Evolutionary conservation across 345 rosid genomes (phyloP), one percentile per base, ranked within the genome.

Genomic region (Brassica incana): DNA sequence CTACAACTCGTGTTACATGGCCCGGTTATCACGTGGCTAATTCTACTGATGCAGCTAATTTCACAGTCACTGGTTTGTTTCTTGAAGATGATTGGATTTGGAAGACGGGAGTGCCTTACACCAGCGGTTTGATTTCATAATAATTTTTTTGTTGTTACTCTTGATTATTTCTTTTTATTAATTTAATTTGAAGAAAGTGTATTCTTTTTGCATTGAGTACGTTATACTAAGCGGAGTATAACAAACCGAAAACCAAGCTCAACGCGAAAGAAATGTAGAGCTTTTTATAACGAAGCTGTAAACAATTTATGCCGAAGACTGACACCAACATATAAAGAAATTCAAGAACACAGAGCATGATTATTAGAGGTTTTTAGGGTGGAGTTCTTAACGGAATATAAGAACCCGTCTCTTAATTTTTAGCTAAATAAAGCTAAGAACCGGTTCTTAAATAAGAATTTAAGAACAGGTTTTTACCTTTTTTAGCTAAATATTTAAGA

Each of bases 81-180:
- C 2, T 84, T 3, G 97, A 94, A 5, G 87, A 89, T 74, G 81
- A 52, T 6, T 91, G 97, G 97, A 75, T 95, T 76, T 90, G 89
- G n/a, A 59, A 78, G 16, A 86, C 93, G 7, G 98, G 91, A 29
- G 90, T 90, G 32, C 92, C 99, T 48, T 81, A 72, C 58, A 76
- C 63, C 8, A 67, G 75, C 25, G 81, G 81, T 72, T 62, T 81
- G 63, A 52, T 73, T 23, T 36, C 61, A 10, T 77, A 43, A 52
- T n/a, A 52, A 10, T 23, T 33, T 11, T 9, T 0, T 36, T 11
- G 43, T 20, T 54, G 11, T 69, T 29, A 27, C 30, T 72, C 64
- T 62, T 63, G 50, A 8, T 52, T 67, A n/a, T 14, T 56, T 27
- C 35, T 33, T 67, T 60, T 2, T 32, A 30, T 12, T 23, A 59